A percentile compares a stretch with the other conserved stretches of the same genome.
Conservation (phyloP, 176 grass and related monocot genomes). For the Aegilops speltoides region DNA sequence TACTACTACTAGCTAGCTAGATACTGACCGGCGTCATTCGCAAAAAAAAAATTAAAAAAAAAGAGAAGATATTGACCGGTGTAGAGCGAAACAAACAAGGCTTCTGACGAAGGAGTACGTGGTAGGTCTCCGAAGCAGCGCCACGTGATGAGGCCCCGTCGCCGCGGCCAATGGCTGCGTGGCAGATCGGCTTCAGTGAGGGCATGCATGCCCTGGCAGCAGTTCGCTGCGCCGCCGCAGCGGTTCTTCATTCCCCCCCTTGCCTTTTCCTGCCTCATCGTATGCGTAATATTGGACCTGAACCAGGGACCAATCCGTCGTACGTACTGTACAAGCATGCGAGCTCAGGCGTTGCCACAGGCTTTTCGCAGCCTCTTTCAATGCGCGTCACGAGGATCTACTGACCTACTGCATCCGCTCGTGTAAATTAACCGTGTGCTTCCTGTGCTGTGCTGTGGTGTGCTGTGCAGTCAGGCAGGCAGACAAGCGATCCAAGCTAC, state of each 20-base stretch:
- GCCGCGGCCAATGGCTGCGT: background rate
- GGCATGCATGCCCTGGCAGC: background rate
- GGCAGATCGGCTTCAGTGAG: background rate
- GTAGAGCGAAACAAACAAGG: conserved; percentile 32
- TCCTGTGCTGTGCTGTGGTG: background rate
- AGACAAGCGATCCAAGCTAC: background rate
- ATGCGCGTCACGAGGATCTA: background rate
- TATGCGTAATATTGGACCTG: background rate
- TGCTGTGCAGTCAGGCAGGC: background rate
- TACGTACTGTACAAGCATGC: background rate
- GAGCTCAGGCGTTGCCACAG: background rate
- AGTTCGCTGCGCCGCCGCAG: background rate
- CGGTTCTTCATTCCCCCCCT: background rate
- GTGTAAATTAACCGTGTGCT: background rate
- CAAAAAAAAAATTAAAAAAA: too few species aligned
- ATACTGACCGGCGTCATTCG: background rate
- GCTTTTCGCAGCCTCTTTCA: background rate
- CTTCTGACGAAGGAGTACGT: background rate
- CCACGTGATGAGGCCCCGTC: background rate
- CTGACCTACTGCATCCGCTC: background rate
- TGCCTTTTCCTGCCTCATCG: conserved; percentile 18
- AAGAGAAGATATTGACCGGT: background rate
- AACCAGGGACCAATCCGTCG: background rate
- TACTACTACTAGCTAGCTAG: background rate
- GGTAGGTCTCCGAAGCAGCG: conserved; percentile 3